These are phyloP conservation scores for Medicago truncatula DNA, from an alignment of 306 rosid species.

Conservation along the genomic window MtrunA17r5.0-ANR NC_053044.1:46692001-46692500, in stretches of 20 bases:
- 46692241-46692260: slow-evolving; percentile 85
- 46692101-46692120: slow-evolving; percentile 92
- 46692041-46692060: slow-evolving; percentile 92
- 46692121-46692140: slow-evolving; percentile 98
- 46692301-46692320: slow-evolving; percentile 86
- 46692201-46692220: slow-evolving; percentile 38
- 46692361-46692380: slow-evolving; percentile 37
- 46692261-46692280: slow-evolving; percentile 86
- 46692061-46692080: slow-evolving; percentile 95
- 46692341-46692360: slow-evolving; percentile 66
- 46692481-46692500: slow-evolving; percentile 62
- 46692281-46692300: slow-evolving; percentile 98
- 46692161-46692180: slow-evolving; percentile 21
- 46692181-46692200: slow-evolving; percentile 37
- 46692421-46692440: slow-evolving; percentile 77
- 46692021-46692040: slow-evolving; percentile 49
- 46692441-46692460: slow-evolving; percentile 97
- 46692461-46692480: slow-evolving; percentile 87
- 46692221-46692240: slow-evolving; percentile 29
- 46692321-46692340: slow-evolving; percentile 91
- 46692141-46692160: slow-evolving; percentile 32
- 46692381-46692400: slow-evolving; percentile 31
- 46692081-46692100: slow-evolving; percentile 99
- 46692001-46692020: slow-evolving; percentile 24
- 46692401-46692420: slow-evolving; percentile 26